Base-by-base conservation (phyloP, 192 early-diverging fungal genomes). In the Umbelopsis isabellina region DNA sequence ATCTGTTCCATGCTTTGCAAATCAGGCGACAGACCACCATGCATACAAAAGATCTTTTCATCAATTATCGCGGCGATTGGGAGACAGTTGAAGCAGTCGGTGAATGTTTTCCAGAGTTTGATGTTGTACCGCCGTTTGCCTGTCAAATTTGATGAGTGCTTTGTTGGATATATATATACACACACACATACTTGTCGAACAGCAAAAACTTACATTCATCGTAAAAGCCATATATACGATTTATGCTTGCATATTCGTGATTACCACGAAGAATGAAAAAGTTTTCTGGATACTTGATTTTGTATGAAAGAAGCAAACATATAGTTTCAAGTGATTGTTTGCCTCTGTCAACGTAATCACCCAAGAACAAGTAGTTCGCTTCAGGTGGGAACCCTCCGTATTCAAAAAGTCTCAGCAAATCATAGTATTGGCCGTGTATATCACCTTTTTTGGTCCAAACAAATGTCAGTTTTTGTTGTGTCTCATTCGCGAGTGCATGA, bases 241-340 rank as follows among this genome's bases (percentile, higher is more conserved):
- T 97, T 52, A 97, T 91, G 75, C 93, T 95, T 7, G 97, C 97
- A 76, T 92, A 95, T 83, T 98, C 97, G 82, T 98, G 97, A 82
- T 98, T 98, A 64, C 97, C 97, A 69, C 97, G 90, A 74, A 98
- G 85, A 77, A 98, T 93, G 85, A 98, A 98, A 80, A 98, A 98
- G 89, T 98, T 98, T 76, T 98, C 97, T 8, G 95, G 97, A 79
- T 95, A 98, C 87, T 98, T 98, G 87, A 98, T 98, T 79, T 98
- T 98, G 89, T 98, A 98, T 30, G 95, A 94, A 51, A 98, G 86
- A 58, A 98, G 84, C 66, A 98, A 83, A 73, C 96, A 97, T 75
- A 98, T 98, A 18, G 94, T 96, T 79, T 98, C 96, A 27, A 98
- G 86, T 33, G 93, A 96, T 81, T 98, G 96, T 76, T 98, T 98